Percentiles rank a stretch among this genome's conserved stretches.
Conservation (phyloP, 2,329 filamentous ascomycete genomes). For the Simplicillium aogashimaense region DNA sequence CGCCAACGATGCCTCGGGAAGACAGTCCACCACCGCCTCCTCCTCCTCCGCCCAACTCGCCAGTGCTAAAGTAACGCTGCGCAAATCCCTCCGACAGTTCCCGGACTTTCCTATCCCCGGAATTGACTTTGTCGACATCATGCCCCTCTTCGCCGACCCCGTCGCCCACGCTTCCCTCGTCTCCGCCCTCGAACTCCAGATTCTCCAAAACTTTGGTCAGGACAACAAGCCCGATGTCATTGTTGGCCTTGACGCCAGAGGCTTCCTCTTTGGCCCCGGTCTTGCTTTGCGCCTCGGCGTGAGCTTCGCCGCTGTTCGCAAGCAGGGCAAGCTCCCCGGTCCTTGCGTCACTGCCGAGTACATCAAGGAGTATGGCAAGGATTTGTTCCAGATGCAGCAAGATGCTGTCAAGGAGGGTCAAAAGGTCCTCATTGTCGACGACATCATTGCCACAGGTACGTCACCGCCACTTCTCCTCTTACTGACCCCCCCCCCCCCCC, state of each 20-base stretch:
- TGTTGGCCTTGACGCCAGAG: slow-evolving; percentile 85
- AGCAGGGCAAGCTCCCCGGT: slow-evolving; percentile 91
- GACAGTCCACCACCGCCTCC: slow-evolving; percentile 53
- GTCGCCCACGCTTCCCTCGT: slow-evolving; percentile 66
- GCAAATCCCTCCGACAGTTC: slow-evolving; percentile 69
- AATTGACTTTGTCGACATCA: slow-evolving; percentile 95
- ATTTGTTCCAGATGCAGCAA: slow-evolving; percentile 92
- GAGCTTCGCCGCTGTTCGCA: slow-evolving; percentile 85
- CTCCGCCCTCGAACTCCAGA: slow-evolving; percentile 75
- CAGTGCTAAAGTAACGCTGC: slow-evolving; percentile 61
- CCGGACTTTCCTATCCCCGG: slow-evolving; percentile 86
- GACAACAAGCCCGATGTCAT: slow-evolving; percentile 71
- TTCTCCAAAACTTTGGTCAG: slow-evolving; percentile 49
- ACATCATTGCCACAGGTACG: slow-evolving; percentile 96
- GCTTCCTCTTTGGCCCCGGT: slow-evolving; percentile 89
- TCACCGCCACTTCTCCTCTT: slow-evolving; percentile 13
- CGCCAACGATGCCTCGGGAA: slow-evolving; percentile 49
- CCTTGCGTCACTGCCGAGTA: slow-evolving; percentile 77
- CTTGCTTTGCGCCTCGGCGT: slow-evolving; percentile 76
- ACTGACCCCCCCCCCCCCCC: slow-evolving; percentile 2
- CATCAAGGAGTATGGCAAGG: slow-evolving; percentile 91
- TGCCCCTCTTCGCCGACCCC: slow-evolving; percentile 83
- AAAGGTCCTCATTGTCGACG: slow-evolving; percentile 88
- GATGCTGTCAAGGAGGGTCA: slow-evolving; percentile 78
- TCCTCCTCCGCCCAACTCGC: slow-evolving; percentile 54